A percentile compares a stretch with the other conserved stretches of the same genome.
phyloP scores from a whole-genome alignment of 1,284 basidiomycete species.

The Porodaedalea pini region DNA sequence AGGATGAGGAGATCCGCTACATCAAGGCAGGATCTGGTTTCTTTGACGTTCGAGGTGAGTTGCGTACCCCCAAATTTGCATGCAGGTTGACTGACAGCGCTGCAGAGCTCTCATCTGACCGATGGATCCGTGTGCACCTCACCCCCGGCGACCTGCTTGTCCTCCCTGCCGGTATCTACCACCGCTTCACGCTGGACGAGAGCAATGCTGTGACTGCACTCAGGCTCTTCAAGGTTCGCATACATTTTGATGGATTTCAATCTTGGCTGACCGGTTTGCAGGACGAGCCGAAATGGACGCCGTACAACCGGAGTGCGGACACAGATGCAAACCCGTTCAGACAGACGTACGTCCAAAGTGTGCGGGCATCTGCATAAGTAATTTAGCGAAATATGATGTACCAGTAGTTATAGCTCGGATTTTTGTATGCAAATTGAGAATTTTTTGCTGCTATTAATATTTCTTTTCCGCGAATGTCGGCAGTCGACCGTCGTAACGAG shows the following conservation, averaged over 20 bases:
- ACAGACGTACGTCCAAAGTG: slow-evolving; percentile 53
- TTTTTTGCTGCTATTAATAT: too few species aligned
- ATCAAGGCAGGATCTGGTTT: slow-evolving; percentile 78
- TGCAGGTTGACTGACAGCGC: slow-evolving; percentile 21
- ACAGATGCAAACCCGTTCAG: slow-evolving; percentile 66
- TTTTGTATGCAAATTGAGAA: too few species aligned
- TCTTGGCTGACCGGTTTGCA: slow-evolving; percentile 35
- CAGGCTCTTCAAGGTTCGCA: slow-evolving; percentile 70
- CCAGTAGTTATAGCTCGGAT: too few species aligned
- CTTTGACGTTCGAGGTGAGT: slow-evolving; percentile 77
- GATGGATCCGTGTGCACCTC: slow-evolving; percentile 73
- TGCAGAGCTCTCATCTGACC: slow-evolving; percentile 50
- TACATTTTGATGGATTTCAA: too few species aligned
- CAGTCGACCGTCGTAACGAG: too few species aligned
- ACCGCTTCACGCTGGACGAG: slow-evolving; percentile 80
- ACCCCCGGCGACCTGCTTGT: slow-evolving; percentile 71
- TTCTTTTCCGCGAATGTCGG: too few species aligned
- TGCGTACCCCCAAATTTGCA: slow-evolving; percentile 17
- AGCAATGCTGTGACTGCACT: slow-evolving; percentile 66
- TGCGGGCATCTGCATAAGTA: slow-evolving; percentile 28
- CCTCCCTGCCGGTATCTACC: slow-evolving; percentile 77
- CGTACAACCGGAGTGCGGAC: slow-evolving; percentile 58
- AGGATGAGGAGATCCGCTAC: slow-evolving; percentile 90
- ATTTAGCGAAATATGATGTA: too few species aligned
- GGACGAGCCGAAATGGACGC: slow-evolving; percentile 87